Evolutionary conservation across 768 basidiomycete species (phyloP).

Genomic region (Crucibulum laeve): DNA sequence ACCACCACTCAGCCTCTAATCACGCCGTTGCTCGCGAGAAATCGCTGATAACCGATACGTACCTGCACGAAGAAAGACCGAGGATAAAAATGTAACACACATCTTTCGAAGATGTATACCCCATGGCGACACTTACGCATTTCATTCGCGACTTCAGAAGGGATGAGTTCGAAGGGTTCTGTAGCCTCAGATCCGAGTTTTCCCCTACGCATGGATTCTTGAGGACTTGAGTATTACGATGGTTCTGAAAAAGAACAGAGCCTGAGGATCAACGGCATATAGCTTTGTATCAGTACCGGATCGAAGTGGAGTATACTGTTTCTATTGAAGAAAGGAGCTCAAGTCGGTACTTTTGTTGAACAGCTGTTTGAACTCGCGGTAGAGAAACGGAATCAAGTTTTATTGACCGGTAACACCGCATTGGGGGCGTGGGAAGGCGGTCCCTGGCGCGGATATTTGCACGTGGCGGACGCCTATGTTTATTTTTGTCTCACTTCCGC

Average conservation of each 20-base stretch:
- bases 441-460: neutral
- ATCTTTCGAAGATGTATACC: conserved; percentile 2
- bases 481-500: neutral
- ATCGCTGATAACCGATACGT: neutral
- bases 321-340: too few relatives aligned
- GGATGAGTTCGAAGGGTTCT: neutral
- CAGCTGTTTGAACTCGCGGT: too few relatives aligned
- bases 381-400: too few relatives aligned
- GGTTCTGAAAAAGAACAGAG: neutral
- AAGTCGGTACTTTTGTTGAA: too few relatives aligned
- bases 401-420: neutral
- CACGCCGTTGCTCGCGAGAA: neutral
- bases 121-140: too few relatives aligned
- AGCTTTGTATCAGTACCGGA: too few relatives aligned
- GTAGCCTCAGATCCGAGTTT: conserved; percentile 11
- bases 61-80: conserved; percentile 1
- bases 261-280: too few relatives aligned
- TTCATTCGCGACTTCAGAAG: too few relatives aligned
- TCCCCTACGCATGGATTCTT: conserved; percentile 13
- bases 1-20: too few relatives aligned
- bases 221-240: neutral
- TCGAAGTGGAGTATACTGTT: too few relatives aligned
- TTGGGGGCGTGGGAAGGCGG: neutral
- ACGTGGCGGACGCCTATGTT: neutral
- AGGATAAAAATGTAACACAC: neutral